These are phyloP conservation scores for Diaporthe velutina DNA, from an alignment of 2,329 filamentous ascomycete genomes.

Conservation along the genomic window DNA sequence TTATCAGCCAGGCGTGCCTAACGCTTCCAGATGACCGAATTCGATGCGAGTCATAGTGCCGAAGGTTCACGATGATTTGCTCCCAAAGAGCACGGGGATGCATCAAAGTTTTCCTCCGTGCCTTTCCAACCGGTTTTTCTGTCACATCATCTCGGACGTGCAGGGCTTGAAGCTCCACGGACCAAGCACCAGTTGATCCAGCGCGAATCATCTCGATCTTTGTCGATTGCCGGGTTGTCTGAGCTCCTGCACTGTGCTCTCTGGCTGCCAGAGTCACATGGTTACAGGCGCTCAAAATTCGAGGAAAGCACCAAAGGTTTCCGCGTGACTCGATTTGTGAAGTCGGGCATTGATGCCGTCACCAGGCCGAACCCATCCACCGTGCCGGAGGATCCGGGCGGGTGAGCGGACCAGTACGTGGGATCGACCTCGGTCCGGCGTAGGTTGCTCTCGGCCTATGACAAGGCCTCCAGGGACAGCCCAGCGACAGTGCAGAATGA, in stretches of 20 bases:
- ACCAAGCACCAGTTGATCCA: neutral
- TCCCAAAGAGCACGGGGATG: slow-evolving; percentile 16
- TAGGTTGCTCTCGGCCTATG: slow-evolving; percentile 9
- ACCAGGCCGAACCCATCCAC: slow-evolving; percentile 5
- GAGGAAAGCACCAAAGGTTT: neutral
- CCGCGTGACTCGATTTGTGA: neutral
- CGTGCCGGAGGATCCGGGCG: slow-evolving; percentile 21
- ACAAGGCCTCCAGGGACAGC: slow-evolving; percentile 8
- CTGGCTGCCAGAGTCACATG: neutral
- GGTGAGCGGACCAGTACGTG: slow-evolving; percentile 16
- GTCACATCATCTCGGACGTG: slow-evolving; percentile 33
- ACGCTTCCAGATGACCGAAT: neutral
- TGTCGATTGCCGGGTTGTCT: slow-evolving; percentile 1
- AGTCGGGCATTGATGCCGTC: slow-evolving; percentile 12
- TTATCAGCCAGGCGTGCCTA: neutral
- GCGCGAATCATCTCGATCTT: slow-evolving; percentile 31
- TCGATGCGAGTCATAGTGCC: slow-evolving; percentile 32
- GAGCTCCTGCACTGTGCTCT: slow-evolving; percentile 6
- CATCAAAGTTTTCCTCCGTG: slow-evolving; percentile 28
- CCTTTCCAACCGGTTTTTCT: slow-evolving; percentile 27
- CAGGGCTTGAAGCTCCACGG: slow-evolving; percentile 30
- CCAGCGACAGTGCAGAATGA: slow-evolving; percentile 4
- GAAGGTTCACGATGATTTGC: slow-evolving; percentile 26
- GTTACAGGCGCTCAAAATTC: neutral
- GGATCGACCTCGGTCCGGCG: slow-evolving; percentile 34